Evolutionary conservation across 1,139 yeast genomes (phyloP), one percentile per base, ranked within the genome.

Genomic region (Blastobotrys capitulatus): DNA sequence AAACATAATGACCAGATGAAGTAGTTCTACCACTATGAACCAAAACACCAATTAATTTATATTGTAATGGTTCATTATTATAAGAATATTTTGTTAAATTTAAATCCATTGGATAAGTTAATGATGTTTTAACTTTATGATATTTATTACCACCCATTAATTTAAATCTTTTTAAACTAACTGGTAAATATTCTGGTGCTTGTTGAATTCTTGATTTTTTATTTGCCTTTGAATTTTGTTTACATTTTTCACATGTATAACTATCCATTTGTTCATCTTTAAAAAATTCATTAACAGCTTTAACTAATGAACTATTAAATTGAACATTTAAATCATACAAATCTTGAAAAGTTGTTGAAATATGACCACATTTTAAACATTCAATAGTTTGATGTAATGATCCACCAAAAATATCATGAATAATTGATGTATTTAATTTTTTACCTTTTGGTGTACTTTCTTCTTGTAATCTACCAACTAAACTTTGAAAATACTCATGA

Each of bases 381-480:
- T 87, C 82, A 36, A 92, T 95, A 42, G 80, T 77, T 69, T 92
- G 98, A 58, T 83, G 79, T 53, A 90, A 71, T 46, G 87, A 71
- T 2, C 98, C 98, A 26, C 97, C 98, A 69, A 92, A 92, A 19
- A 92, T 86, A 63, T 90, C 96, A 67, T 92, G 90, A 20, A 92
- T 73, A 29, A 90, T 83, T 46, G 95, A 85, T 56, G 83, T 76
- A 58, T 87, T 86, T 62, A 89, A 73, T 63, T 90, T 89, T 46
- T 73, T 76, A 13, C 96, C 96, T 63, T 81, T 84, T 31, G 97
- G 97, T 1, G 94, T 89, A 7, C 88, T 78, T 64, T 90, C 97
- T 65, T 90, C 97, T 67, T 90, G 97, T 51, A 90, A 70, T 50
- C 96, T 72, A 9, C 94, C 82, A 75, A 90, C 76, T 54, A 90